Evolutionary conservation across 2,329 filamentous ascomycete species (phyloP).

Genomic region (Amesomyces nigricolor): DNA sequence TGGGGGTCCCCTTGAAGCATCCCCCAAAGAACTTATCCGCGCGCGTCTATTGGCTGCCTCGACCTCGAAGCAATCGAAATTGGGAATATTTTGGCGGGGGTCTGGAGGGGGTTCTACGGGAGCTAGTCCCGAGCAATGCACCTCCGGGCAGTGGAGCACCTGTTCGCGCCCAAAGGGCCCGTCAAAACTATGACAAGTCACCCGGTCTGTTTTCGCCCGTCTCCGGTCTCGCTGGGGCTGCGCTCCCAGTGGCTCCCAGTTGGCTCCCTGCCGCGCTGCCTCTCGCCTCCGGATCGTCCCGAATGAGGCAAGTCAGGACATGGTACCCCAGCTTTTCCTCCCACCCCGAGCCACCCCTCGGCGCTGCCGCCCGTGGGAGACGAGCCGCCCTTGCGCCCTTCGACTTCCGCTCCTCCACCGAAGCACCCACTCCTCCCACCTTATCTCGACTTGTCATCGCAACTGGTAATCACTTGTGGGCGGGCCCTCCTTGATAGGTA

Average conservation of each 20-base stretch:
- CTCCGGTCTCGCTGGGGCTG: constrained; percentile 21
- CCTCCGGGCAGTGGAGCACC: neutral
- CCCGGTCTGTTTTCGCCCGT: constrained; percentile 20
- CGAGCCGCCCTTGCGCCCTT: neutral
- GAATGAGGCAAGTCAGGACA: constrained; percentile 11
- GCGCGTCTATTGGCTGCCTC: constrained; percentile 18
- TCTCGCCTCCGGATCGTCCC: constrained; percentile 16
- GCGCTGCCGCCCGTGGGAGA: neutral
- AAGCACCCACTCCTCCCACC: constrained; percentile 2
- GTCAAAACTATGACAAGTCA: constrained; percentile 3
- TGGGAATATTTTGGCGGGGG: constrained; percentile 5
- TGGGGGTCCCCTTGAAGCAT: neutral
- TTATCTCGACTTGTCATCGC: constrained; percentile 19
- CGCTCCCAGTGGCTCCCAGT: neutral
- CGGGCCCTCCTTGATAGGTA: constrained; percentile 15
- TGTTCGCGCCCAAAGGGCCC: neutral
- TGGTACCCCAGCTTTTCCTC: constrained; percentile 6
- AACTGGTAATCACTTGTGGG: constrained; percentile 18
- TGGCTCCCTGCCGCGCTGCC: neutral
- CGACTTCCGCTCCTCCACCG: constrained; percentile 6
- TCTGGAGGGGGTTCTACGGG: constrained; percentile 13
- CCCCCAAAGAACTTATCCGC: constrained; percentile 15
- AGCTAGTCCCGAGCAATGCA: constrained; percentile 7
- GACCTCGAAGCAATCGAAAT: constrained; percentile 12
- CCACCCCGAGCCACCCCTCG: no score